These are phyloP conservation scores for Spencermartinsiella ligniputridi DNA, from an alignment of 1,139 yeast genomes.

Conservation along the genomic window DNA sequence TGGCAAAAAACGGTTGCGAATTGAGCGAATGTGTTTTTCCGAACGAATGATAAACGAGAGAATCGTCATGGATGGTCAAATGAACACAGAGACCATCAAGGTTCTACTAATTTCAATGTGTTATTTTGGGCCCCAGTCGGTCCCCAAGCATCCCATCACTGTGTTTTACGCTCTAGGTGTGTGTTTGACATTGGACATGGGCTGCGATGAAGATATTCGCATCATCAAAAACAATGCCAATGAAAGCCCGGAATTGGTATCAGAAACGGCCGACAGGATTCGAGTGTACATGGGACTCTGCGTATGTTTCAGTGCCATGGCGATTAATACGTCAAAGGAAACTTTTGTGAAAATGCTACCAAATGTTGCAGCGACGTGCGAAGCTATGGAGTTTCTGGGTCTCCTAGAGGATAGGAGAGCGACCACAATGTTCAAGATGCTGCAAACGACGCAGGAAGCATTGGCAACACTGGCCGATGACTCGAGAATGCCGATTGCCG, in stretches of 20 bases:
- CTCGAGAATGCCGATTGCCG: not conserved
- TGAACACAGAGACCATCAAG: conserved; percentile 41
- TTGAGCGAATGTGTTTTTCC: conserved; percentile 42
- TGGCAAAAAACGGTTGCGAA: conserved; percentile 37
- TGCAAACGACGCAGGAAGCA: conserved; percentile 3
- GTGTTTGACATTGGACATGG: conserved; percentile 47
- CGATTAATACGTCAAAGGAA: conserved; percentile 11
- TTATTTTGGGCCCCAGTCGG: conserved; percentile 38
- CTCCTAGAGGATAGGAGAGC: conserved; percentile 3
- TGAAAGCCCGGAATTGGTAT: conserved; percentile 4
- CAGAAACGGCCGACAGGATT: conserved; percentile 8
- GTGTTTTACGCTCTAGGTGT: conserved; percentile 44
- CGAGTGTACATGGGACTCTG: conserved; percentile 11
- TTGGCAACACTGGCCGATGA: not conserved
- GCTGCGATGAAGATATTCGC: conserved; percentile 29
- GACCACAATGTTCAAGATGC: conserved; percentile 8
- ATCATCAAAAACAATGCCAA: conserved; percentile 1
- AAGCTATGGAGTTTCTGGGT: not conserved
- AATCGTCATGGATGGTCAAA: conserved; percentile 43
- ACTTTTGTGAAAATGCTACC: conserved; percentile 9
- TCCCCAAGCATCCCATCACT: conserved; percentile 53
- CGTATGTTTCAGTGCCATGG: conserved; percentile 15
- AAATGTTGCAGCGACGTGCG: conserved; percentile 10
- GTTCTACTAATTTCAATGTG: conserved; percentile 44
- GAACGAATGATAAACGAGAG: conserved; percentile 45